Base-by-base conservation (phyloP, 2,329 filamentous ascomycete species). In the Albophoma yamanashiensis region DNA sequence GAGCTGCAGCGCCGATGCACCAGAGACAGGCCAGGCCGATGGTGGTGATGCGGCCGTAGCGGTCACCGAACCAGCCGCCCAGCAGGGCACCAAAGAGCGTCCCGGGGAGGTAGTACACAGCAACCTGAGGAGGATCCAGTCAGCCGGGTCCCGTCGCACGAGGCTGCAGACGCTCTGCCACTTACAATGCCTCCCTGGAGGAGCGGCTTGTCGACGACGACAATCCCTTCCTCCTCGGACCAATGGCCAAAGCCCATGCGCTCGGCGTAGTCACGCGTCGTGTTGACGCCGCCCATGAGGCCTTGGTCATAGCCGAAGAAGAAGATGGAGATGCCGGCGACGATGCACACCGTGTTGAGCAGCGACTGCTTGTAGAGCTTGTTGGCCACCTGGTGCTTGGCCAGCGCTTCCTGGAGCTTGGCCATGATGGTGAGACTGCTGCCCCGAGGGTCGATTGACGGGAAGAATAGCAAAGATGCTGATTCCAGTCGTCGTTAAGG, bases 241-340 rank as follows among this genome's bases (percentile, higher is more conserved):
- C 81, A 78, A 64, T 88, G 79, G 7, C 86, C 87, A 63, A 88
- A 84, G 9, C 78, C 79, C 85, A 89, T 89, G 12, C 82, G 73
- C 43, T 82, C 75, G 57, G 86, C 82, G 67, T 89, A 89, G 68
- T 88, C 73, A 57, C 80, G 79, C 45, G 84, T 78, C 55, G 82
- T 85, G 71, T 89, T 89, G 15, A 89, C 85, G 60, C 86, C 86
- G 22, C 82, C 82, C 84, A 80, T 86, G 63, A 80, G 71, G 53
- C 78, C 80, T 65, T 82, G 80, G 63, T 83, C 80, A 65, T 82
- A 82, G 45, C 79, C 86, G 65, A 88, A 88, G 76, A 89, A 88
- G 70, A 88, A 85, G 63, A 88, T 89, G 17, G 84, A 87, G 17
- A 89, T 70, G 1, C 78, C 85, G 1, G 86, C 85, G 17, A 88